Base-by-base conservation (phyloP, 257 asterid genomes). In the Solanum bulbocastanum region DNA sequence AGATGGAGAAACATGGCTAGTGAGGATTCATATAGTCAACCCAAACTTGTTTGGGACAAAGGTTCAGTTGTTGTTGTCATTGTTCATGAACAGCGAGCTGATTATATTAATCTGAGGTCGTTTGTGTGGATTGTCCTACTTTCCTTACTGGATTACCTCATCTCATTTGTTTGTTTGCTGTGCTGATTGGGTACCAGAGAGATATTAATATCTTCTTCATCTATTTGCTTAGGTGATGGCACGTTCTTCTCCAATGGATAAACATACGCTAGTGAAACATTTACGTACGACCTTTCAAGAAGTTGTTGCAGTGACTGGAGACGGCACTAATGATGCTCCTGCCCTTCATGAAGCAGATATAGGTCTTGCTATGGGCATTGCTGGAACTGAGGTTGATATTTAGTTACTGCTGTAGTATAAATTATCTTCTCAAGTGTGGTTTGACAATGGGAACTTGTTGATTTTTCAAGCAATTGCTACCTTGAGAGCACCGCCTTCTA, bases 341-440 rank as follows among this genome's bases (percentile, higher is more conserved):
- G 99, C 99, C 15, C 99, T 96, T 87, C 99, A 95, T 88, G 99
- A 96, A 91, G 99, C 99, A 40, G 99, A 96, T 92, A 96, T 96
- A 35, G 99, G 99, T 73, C 99, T 96, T 87, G 99, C 99, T 5
- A 96, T 96, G 99, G 99, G 99, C 86, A 96, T 96, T 88, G 89
- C 98, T 68, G 99, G 99, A 74, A 95, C 99, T 75, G 99, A 96
- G 98, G 99, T 94, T 94, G 84, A 91, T 81, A 23, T 83, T 73
- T 78, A n/a, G 52, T 40, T 85, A 32, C 84, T 52, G 87, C 68
- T 83, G 68, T 72, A 27, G 40, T 83, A 82, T 49, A 66, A 49
- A 49, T 82, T 82, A 32, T 82, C 30, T 82, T 46, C 32, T 44
- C 39, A 79, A 79, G 39, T 27, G 66, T 79, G 25, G 39, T 44